A percentile compares a stretch with the other conserved stretches of the same genome.
Evolutionary conservation across 2,329 filamentous ascomycete species (phyloP).

Genomic region (Chaetothyriales sp.): DNA sequence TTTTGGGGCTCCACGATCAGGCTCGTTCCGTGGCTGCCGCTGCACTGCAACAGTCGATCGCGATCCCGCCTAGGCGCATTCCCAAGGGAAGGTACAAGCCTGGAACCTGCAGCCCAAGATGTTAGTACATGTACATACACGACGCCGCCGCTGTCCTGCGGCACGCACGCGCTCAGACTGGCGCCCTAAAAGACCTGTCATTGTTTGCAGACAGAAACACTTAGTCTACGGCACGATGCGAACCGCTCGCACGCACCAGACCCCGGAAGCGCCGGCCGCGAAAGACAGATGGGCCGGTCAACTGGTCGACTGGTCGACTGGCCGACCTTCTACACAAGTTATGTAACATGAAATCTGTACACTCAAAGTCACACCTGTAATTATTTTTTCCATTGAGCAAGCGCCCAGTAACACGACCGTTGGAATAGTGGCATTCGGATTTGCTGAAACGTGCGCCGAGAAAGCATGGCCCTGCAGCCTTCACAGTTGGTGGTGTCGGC

Average conservation of each 20-base stretch:
- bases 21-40: not conserved
- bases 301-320: too few species aligned
- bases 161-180: not conserved
- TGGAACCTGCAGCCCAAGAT: not conserved
- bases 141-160: too few species aligned
- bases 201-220: not conserved
- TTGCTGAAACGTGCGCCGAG: not conserved
- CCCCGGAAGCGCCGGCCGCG: not conserved
- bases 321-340: not conserved
- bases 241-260: not conserved
- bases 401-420: not conserved
- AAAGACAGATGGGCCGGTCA: not conserved
- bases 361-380: not conserved
- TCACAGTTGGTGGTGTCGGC: too few species aligned
- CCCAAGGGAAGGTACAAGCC: not conserved
- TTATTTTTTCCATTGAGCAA: not conserved
- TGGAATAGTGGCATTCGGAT: not conserved
- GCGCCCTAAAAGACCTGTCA: not conserved
- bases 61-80: not conserved
- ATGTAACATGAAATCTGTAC: too few species aligned
- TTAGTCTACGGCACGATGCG: not conserved
- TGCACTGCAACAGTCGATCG: not conserved
- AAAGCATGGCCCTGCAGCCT: not conserved
- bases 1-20: not conserved
- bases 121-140: not conserved